These are phyloP conservation scores for Plasmodium yoelii DNA, from an alignment of 169 alveolate genomes.

Conservation along the genomic window DNA sequence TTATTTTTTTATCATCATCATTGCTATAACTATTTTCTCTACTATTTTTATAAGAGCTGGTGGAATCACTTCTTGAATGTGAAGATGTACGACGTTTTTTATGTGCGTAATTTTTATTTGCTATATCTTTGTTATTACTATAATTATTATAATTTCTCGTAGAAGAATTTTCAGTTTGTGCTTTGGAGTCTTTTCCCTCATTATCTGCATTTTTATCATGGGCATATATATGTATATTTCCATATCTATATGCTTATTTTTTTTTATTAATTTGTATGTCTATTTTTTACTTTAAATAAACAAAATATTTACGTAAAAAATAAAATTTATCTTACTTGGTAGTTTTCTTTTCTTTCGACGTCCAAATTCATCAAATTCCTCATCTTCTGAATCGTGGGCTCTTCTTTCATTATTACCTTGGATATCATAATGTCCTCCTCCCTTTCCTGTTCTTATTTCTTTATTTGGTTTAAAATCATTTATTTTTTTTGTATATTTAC, in stretches of 20 bases:
- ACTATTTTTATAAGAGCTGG: background rate
- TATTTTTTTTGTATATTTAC: slow-evolving; percentile 20
- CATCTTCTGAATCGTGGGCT: slow-evolving; percentile 86
- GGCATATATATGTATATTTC: slow-evolving; percentile 2
- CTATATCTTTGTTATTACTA: slow-evolving; percentile 14
- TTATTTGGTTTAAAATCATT: slow-evolving; percentile 34
- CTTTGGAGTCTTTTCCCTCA: slow-evolving; percentile 5
- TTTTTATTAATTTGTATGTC: too few species aligned
- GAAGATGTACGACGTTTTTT: slow-evolving; percentile 10
- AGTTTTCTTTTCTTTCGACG: slow-evolving; percentile 80
- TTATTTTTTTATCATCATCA: slow-evolving; percentile 2
- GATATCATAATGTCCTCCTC: slow-evolving; percentile 88
- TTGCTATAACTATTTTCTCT: background rate
- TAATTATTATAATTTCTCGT: slow-evolving; percentile 3
- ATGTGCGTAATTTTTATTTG: background rate
- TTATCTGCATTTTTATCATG: slow-evolving; percentile 17
- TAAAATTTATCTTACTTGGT: slow-evolving; percentile 2
- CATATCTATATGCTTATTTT: too few species aligned
- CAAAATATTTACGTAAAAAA: too few species aligned
- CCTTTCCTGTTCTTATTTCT: slow-evolving; percentile 86
- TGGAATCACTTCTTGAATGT: slow-evolving; percentile 23
- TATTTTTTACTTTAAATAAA: too few species aligned
- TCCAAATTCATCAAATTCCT: slow-evolving; percentile 87
- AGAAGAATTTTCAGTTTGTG: background rate
- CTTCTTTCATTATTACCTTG: slow-evolving; percentile 84